Evolutionary conservation across 73 alveolate genomes (phyloP).

Genomic region (Urostyla sp.): DNA sequence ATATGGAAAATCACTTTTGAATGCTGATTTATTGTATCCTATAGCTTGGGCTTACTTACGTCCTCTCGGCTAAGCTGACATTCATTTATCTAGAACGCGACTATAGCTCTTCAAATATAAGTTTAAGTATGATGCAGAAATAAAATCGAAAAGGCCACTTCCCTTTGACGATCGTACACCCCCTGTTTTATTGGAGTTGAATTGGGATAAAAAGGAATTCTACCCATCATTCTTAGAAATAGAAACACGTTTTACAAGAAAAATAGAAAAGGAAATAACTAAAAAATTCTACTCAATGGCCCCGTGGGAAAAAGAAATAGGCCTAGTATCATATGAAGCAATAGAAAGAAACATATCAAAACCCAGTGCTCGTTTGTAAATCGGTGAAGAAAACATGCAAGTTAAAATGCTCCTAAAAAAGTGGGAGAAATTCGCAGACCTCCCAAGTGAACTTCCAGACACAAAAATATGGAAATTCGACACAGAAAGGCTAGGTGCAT

Average conservation of each 20-base stretch:
- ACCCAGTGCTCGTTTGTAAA: slow-evolving; percentile 32
- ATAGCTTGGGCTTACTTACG: slow-evolving; percentile 98
- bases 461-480: slow-evolving; percentile 83
- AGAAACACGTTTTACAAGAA: slow-evolving; percentile 42
- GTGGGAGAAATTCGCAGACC: slow-evolving; percentile 86
- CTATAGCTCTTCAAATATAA: slow-evolving; percentile 90
- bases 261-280: background rate
- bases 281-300: slow-evolving; percentile 37
- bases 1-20: slow-evolving; percentile 69
- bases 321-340: slow-evolving; percentile 19
- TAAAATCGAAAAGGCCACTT: slow-evolving; percentile 6
- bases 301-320: slow-evolving; percentile 73
- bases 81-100: slow-evolving; percentile 87
- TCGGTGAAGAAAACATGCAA: slow-evolving; percentile 58
- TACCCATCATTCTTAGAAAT: slow-evolving; percentile 73
- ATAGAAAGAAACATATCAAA: slow-evolving; percentile 2
- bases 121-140: slow-evolving; percentile 58
- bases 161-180: slow-evolving; percentile 77
- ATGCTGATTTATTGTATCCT: slow-evolving; percentile 85
- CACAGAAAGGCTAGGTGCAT: slow-evolving; percentile 93
- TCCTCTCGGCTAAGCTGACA: slow-evolving; percentile 91
- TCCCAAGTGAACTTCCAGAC: slow-evolving; percentile 91
- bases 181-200: slow-evolving; percentile 79
- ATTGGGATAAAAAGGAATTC: slow-evolving; percentile 72
- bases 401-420: slow-evolving; percentile 62